Evolutionary conservation across 352 stramenopile species (phyloP), one percentile per base, ranked within the genome.

Genomic region (Phytophthora pseudosyringae): DNA sequence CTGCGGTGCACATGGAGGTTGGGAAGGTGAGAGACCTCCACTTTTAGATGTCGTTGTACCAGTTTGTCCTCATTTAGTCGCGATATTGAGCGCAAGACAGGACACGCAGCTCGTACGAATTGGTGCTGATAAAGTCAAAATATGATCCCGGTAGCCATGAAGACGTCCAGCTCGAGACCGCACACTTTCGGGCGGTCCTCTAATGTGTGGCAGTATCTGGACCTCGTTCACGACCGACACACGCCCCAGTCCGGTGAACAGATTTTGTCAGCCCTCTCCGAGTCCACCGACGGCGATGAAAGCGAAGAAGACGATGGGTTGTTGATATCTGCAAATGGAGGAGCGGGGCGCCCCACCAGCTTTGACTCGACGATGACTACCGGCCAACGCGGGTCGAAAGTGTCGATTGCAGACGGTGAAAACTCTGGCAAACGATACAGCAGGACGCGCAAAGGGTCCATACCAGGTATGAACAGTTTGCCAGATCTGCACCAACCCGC

Each of bases 121-220:
- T 49, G 10, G 12, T 49, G 9, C 33, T 21, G 21, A 21, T 2
- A 21, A 21, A 21, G 21, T 21, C 21, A 21, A 45, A 49, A 8
- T 10, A 71, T 71, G 67, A 57, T 65, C 43, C 39, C 67, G 18
- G 41, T 45, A 26, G 48, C 45, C 12, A 39, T 9, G 31, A 60
- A 39, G 41, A 16, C 62, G 2, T 8, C 59, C 5, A 55, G 44
- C 7, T 68, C 69, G 4, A 63, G 73, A 4, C 79, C 80, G 3
- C 80, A 81, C 16, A 68, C 80, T 1, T 91, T 91, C 44, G 82
- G 82, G 0, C 76, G 82, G 10, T 88, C 82, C 10, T 91, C 82
- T 8, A 91, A 91, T 36, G 67, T 91, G 21, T 91, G 82, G 82
- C 78, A 89, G 62, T 91, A 91, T 58, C 49, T 90, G 60, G 78